Conservation (phyloP, 2,329 filamentous ascomycete genomes). For the Boeremia lycopersici region DNA sequence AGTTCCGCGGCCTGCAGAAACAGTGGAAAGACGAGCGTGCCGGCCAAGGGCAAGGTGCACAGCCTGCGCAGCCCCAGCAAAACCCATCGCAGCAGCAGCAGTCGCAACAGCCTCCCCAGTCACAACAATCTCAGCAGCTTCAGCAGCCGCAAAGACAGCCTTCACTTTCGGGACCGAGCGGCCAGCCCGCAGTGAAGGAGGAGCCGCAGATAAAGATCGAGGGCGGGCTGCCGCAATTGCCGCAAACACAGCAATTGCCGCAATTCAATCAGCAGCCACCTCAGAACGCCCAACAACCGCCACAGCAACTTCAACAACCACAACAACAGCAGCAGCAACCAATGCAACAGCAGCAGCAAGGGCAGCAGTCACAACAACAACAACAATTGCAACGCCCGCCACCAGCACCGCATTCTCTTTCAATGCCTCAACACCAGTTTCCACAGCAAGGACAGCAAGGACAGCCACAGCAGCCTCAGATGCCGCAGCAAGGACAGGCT, state of each 20-base stretch:
- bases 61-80: constrained; percentile 26
- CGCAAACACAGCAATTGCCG: constrained; percentile 23
- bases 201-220: constrained; percentile 48
- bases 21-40: constrained; percentile 43
- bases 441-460: constrained; percentile 35
- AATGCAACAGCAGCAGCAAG: constrained; percentile 25
- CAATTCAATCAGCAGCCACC: constrained; percentile 37
- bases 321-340: constrained; percentile 18
- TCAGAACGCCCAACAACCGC: constrained; percentile 13
- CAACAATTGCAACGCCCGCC: constrained; percentile 35
- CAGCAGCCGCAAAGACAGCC: constrained; percentile 37
- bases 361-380: constrained; percentile 28
- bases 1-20: constrained; percentile 44
- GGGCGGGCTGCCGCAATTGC: constrained; percentile 32
- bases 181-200: constrained; percentile 37
- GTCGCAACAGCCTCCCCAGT: background rate
- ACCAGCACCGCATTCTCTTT: constrained; percentile 37
- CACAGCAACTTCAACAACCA: constrained; percentile 19
- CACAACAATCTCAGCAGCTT: constrained; percentile 32
- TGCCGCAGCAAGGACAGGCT: constrained; percentile 36
- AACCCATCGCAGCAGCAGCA: constrained; percentile 19
- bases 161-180: constrained; percentile 32
- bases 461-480: constrained; percentile 36
- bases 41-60: constrained; percentile 40
- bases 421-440: constrained; percentile 36